phyloP scores from a whole-genome alignment of 768 basidiomycete species.

The Amanita pallidorosea region DNA sequence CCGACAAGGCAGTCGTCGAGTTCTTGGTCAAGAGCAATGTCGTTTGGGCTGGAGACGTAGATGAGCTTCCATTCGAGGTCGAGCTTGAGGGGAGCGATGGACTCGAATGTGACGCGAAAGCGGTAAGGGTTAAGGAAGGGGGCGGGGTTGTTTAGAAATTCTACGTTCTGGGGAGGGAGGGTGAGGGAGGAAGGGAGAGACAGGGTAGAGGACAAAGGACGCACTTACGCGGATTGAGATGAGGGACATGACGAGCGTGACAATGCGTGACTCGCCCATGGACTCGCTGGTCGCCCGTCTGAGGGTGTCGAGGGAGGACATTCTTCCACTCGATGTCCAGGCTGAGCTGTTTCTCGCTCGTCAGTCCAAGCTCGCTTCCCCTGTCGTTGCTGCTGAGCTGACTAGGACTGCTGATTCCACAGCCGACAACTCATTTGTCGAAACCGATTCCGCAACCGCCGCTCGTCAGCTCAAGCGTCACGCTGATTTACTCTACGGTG shows the following conservation, averaged over 20 bases:
- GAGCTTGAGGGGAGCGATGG: constrained; percentile 83
- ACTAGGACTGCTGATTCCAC: too few species aligned
- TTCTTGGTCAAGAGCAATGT: constrained; percentile 91
- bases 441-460: constrained; percentile 67
- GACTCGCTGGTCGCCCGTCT: background rate
- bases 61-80: constrained; percentile 98
- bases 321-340: constrained; percentile 30
- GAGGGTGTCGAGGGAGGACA: constrained; percentile 20
- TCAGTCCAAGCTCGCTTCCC: constrained; percentile 9
- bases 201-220: too few species aligned
- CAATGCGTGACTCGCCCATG: background rate
- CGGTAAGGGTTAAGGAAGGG: constrained; percentile 84
- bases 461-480: constrained; percentile 69
- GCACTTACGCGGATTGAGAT: constrained; percentile 61
- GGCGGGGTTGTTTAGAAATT: constrained; percentile 90
- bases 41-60: constrained; percentile 89
- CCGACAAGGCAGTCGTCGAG: constrained; percentile 97
- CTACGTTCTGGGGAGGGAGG: constrained; percentile 47
- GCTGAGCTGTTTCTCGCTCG: constrained; percentile 46
- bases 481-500: constrained; percentile 61
- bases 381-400: background rate
- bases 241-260: constrained; percentile 38
- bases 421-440: constrained; percentile 69
- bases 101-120: constrained; percentile 96
- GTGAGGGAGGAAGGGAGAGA: background rate